Percentiles rank a stretch among this genome's conserved stretches.
Conservation (phyloP, 345 rosid genomes). For the Brassica cretica region DNA sequence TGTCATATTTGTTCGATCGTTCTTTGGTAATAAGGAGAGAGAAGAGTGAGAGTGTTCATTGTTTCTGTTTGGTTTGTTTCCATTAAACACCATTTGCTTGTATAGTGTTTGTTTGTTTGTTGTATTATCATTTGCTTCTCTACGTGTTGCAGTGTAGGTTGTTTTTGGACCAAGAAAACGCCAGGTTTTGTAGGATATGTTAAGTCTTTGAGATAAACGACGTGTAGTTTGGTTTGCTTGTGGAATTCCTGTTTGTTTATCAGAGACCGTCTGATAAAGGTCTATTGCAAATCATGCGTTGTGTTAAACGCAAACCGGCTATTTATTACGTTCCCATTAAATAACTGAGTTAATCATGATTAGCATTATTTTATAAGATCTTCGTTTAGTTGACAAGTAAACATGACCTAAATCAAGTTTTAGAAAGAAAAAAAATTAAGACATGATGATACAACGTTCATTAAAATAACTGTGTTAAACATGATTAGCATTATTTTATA, state of each 20-base stretch:
- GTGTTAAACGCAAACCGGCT: too few relatives aligned
- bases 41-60: conserved; percentile 18
- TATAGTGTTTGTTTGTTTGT: conserved; percentile 33
- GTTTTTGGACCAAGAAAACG: conserved; percentile 23
- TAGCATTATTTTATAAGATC: background rate
- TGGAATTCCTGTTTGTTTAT: background rate
- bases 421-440: background rate
- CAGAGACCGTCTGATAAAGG: background rate
- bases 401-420: background rate
- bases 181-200: conserved; percentile 16
- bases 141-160: conserved; percentile 27
- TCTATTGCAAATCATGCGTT: background rate
- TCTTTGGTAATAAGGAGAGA: background rate
- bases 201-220: conserved; percentile 9
- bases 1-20: conserved; percentile 15
- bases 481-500: too few relatives aligned
- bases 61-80: conserved; percentile 14
- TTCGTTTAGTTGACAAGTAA: background rate
- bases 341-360: background rate
- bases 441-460: too few relatives aligned
- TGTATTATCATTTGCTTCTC: conserved; percentile 14
- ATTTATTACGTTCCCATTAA: background rate
- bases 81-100: conserved; percentile 25
- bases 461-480: too few relatives aligned
- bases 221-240: conserved; percentile 14